These are phyloP conservation scores for Aspergillus ostianus DNA, from an alignment of 495 filamentous ascomycete genomes.

Conservation along the genomic window DNA sequence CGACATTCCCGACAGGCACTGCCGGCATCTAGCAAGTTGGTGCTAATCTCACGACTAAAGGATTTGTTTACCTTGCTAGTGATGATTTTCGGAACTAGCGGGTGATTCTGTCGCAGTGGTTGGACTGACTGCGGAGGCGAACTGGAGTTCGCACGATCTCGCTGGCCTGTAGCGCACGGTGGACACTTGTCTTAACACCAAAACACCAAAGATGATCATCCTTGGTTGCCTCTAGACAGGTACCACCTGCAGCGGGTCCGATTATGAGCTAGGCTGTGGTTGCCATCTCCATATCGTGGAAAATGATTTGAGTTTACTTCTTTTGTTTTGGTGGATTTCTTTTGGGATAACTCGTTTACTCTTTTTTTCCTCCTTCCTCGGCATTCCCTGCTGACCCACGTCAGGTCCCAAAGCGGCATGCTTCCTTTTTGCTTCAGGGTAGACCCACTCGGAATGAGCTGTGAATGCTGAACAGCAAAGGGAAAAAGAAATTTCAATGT, in stretches of 20 bases:
- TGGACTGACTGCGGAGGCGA: neutral
- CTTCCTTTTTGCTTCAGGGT: neutral
- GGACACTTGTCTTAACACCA: neutral
- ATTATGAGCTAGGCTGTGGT: neutral
- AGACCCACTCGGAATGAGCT: neutral
- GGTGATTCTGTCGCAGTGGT: neutral
- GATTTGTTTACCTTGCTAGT: neutral
- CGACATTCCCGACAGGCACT: neutral
- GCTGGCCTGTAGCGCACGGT: neutral
- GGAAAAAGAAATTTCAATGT: neutral
- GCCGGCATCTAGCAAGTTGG: neutral
- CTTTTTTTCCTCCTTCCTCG: neutral
- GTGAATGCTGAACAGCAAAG: neutral
- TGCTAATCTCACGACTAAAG: neutral
- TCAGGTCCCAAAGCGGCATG: neutral
- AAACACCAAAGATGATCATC: neutral
- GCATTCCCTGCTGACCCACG: neutral
- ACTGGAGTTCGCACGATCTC: conserved; percentile 5
- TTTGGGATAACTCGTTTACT: neutral
- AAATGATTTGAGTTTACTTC: neutral
- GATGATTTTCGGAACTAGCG: conserved; percentile 3
- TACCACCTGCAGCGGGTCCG: neutral
- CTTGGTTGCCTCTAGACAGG: neutral
- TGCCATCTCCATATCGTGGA: neutral
- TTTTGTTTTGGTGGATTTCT: neutral